These are phyloP conservation scores for Talaromyces marneffei DNA, from an alignment of 2,329 filamentous ascomycete genomes.

Conservation along the genomic window DNA sequence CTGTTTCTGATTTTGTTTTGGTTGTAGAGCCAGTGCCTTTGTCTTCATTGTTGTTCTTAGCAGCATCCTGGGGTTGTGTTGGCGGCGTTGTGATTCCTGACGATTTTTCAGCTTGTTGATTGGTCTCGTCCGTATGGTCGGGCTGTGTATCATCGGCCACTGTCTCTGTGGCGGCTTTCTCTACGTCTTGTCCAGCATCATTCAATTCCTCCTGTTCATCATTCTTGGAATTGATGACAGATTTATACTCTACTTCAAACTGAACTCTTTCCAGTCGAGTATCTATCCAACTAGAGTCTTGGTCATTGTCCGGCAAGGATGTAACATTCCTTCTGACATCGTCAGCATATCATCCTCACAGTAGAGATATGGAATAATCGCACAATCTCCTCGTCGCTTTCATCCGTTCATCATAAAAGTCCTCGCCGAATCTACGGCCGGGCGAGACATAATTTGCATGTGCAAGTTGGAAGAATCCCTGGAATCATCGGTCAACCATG, in stretches of 20 bases:
- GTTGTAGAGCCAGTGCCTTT: background rate
- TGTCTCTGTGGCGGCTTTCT: background rate
- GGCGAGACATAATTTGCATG: conserved; percentile 45
- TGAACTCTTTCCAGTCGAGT: background rate
- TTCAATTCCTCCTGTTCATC: conserved; percentile 15
- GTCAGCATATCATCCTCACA: background rate
- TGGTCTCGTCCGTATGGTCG: background rate
- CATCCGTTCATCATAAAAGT: conserved; percentile 49
- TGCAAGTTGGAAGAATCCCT: conserved; percentile 46
- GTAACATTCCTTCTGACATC: conserved; percentile 2
- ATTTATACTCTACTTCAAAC: conserved; percentile 8
- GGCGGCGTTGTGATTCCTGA: background rate
- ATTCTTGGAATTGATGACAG: background rate
- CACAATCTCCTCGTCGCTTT: conserved; percentile 42
- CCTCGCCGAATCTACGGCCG: conserved; percentile 42
- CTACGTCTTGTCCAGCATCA: background rate
- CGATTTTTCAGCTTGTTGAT: background rate
- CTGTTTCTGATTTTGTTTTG: background rate
- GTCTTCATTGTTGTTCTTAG: conserved; percentile 7
- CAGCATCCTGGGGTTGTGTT: conserved; percentile 3
- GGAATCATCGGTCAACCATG: conserved; percentile 11
- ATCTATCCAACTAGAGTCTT: background rate
- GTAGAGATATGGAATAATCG: background rate
- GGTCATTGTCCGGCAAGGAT: background rate
- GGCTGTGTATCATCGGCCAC: background rate